These are phyloP conservation scores for Thielaviopsis euricoi DNA, from an alignment of 2,329 filamentous ascomycete species.

Conservation along the genomic window DNA sequence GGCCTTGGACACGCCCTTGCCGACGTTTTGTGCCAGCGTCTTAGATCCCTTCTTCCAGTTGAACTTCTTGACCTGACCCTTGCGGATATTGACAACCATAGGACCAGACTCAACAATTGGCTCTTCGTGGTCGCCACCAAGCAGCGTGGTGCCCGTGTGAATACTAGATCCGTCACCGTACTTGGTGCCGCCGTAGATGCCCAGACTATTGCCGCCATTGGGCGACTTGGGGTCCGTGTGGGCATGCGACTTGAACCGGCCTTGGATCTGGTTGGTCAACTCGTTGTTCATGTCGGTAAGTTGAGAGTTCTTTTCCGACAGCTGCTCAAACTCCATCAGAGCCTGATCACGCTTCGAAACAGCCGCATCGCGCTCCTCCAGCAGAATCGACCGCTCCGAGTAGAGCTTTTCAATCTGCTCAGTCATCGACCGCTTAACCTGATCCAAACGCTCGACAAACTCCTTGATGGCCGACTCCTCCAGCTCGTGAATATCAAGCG, in stretches of 20 bases:
- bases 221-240: constrained; percentile 28
- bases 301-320: constrained; percentile 88
- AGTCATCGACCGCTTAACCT: constrained; percentile 42
- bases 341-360: constrained; percentile 81
- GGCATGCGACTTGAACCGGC: constrained; percentile 70
- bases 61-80: constrained; percentile 88
- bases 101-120: constrained; percentile 53
- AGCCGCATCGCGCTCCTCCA: constrained; percentile 72
- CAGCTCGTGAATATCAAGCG: constrained; percentile 64
- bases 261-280: constrained; percentile 84
- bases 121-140: constrained; percentile 51
- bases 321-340: constrained; percentile 85
- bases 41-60: constrained; percentile 98
- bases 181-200: constrained; percentile 39
- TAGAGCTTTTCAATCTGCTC: constrained; percentile 42
- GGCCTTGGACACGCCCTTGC: constrained; percentile 84
- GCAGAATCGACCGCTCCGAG: constrained; percentile 59
- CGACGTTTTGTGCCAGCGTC: constrained; percentile 83
- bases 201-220: constrained; percentile 28
- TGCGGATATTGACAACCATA: constrained; percentile 90
- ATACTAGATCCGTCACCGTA: constrained; percentile 35
- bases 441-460: constrained; percentile 59
- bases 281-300: constrained; percentile 91
- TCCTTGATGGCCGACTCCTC: constrained; percentile 87
- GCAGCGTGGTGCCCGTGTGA: constrained; percentile 33